These are phyloP conservation scores for Diplocarpon mali DNA, from an alignment of 2,329 filamentous ascomycete species.

Conservation along the genomic window DNA sequence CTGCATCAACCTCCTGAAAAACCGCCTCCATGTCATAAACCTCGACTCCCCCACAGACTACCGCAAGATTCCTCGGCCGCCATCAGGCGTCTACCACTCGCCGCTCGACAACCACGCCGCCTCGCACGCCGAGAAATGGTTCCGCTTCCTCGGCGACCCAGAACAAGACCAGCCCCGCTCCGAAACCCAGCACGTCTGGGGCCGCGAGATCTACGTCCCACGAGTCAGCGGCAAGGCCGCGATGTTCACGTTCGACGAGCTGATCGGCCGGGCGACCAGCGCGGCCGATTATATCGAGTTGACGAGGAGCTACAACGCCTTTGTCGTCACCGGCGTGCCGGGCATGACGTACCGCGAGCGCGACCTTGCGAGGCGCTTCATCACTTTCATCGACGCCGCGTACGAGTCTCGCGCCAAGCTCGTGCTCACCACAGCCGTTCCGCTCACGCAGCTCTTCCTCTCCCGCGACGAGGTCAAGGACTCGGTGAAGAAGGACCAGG, in stretches of 20 bases:
- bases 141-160: conserved; percentile 82
- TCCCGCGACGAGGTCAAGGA: conserved; percentile 58
- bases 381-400: conserved; percentile 94
- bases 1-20: conserved; percentile 85
- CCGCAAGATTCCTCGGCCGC: conserved; percentile 87
- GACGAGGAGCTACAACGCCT: conserved; percentile 79
- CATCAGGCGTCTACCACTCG: conserved; percentile 88
- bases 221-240: conserved; percentile 79
- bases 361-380: conserved; percentile 84
- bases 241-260: conserved; percentile 84
- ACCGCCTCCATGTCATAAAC: conserved; percentile 77
- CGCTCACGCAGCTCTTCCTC: conserved; percentile 76
- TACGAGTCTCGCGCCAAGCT: conserved; percentile 92
- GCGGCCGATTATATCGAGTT: conserved; percentile 94
- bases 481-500: conserved; percentile 38
- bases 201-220: conserved; percentile 78
- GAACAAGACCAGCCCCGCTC: conserved; percentile 63
- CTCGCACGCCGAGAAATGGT: conserved; percentile 88
- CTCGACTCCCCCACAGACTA: conserved; percentile 94
- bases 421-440: conserved; percentile 81
- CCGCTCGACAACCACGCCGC: conserved; percentile 68
- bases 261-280: conserved; percentile 79
- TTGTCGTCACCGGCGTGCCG: conserved; percentile 83
- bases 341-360: conserved; percentile 81
- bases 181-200: conserved; percentile 81